Base-by-base conservation (phyloP, 805 yeast genomes). In the Saturnispora mendoncae region DNA sequence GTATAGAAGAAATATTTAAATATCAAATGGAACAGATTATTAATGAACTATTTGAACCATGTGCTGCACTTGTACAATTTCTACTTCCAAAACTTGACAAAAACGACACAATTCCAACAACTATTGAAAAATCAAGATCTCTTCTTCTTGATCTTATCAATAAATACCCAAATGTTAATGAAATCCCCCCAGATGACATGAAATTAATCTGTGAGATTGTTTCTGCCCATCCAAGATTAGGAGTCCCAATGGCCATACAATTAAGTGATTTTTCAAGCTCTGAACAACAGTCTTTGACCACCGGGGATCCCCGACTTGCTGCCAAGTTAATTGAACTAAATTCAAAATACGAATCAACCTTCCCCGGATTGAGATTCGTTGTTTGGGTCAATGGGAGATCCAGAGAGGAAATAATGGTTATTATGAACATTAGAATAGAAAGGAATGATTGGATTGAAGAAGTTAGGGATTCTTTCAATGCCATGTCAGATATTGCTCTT, bases 181-280 rank as follows among this genome's bases (percentile, higher is more conserved):
- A 34, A 6, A 30, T 15, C n/a, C 30, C 33, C 12, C 29, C 29
- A 8, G 19, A 32, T 8, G 15, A 8, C 21, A 36, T 19, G n/a
- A 7, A 25, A 1, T 38, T 17, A 4, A 49, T 60, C 4, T 51
- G 56, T 33, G 62, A 70, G 30, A 85, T 88, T 43, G 76, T 88
- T n/a, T 79, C 84, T 1, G 95, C 96, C 0, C 97, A 87, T 61
- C 97, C 97, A 14, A 67, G 95, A 42, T 65, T 87, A 14, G 97
- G 97, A 0, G 84, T 83, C 3, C 67, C 77, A 3, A 61, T 55
- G 46, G 35, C 30, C 2, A 25, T 42, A 9, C 68, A 63, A 23
- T 65, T 84, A 24, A 80, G 84, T 6, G 65, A 60, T 4, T 88
- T 83, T 53, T 83, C 94, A 2, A 63, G 68, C 19, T 57, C 62